phyloP scores from a whole-genome alignment of 768 basidiomycete genomes.

The Boletus reticuloceps region DNA sequence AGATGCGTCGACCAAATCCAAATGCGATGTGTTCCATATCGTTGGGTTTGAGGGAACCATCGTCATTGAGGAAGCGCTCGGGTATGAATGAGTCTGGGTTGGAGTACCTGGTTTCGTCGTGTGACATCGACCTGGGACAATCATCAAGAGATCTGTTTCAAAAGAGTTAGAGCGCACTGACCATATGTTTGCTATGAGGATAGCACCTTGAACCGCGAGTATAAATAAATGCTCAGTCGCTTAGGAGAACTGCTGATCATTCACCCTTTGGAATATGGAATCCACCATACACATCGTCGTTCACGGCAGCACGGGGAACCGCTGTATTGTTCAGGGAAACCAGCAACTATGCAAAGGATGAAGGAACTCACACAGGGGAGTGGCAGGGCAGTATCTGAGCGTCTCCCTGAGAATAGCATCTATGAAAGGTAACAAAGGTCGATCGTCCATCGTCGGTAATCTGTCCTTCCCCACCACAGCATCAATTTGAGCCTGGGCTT shows the following conservation, averaged over 20 bases:
- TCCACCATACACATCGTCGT: constrained; percentile 41
- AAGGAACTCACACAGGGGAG: constrained; percentile 3
- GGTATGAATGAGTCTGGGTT: constrained; percentile 35
- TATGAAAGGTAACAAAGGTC: constrained; percentile 5
- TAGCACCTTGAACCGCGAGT: background rate
- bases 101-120: constrained; percentile 30
- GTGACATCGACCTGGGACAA: constrained; percentile 11
- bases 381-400: background rate
- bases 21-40: constrained; percentile 7
- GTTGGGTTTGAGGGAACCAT: constrained; percentile 18
- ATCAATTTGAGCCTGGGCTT: constrained; percentile 9
- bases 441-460: constrained; percentile 6
- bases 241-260: background rate
- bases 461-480: constrained; percentile 3
- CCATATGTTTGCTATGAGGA: constrained; percentile 9
- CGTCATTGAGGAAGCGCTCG: constrained; percentile 37
- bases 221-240: background rate
- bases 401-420: constrained; percentile 12
- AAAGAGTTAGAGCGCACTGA: background rate
- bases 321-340: constrained; percentile 1
- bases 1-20: constrained; percentile 28
- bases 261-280: constrained; percentile 47
- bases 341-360: background rate
- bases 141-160: no score
- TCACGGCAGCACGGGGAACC: constrained; percentile 29